These are phyloP conservation scores for Candida hungchunana DNA, from an alignment of 805 yeast genomes.

Conservation along the genomic window DNA sequence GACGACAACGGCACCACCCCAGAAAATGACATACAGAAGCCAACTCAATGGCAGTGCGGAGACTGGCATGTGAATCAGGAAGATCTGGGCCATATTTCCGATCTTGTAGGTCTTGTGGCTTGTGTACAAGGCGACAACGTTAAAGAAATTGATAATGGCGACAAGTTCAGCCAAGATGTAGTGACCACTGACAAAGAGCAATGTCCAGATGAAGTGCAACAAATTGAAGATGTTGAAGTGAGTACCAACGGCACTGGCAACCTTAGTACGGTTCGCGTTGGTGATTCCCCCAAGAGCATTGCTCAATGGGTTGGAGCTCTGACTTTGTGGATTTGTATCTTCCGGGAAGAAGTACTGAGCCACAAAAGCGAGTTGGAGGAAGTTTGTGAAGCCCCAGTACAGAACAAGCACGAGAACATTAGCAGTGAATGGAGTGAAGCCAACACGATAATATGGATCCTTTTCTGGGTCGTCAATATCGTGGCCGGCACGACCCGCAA, in stretches of 20 bases:
- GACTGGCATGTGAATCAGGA: slow-evolving; percentile 59
- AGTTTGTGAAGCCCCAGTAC: slow-evolving; percentile 55
- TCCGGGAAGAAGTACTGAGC: slow-evolving; percentile 39
- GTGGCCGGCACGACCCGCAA: slow-evolving; percentile 50
- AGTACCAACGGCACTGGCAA: slow-evolving; percentile 40
- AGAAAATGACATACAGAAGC: slow-evolving; percentile 68
- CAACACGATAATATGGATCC: slow-evolving; percentile 45
- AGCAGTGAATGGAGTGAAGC: slow-evolving; percentile 70
- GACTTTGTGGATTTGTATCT: slow-evolving; percentile 21
- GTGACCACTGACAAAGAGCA: slow-evolving; percentile 54
- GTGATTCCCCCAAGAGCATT: slow-evolving; percentile 19
- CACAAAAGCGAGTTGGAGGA: slow-evolving; percentile 50
- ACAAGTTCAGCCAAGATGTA: slow-evolving; percentile 58
- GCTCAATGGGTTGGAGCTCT: slow-evolving; percentile 35
- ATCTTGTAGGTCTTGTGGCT: slow-evolving; percentile 55
- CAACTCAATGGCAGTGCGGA: slow-evolving; percentile 72
- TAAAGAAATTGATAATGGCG: slow-evolving; percentile 54
- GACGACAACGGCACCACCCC: slow-evolving; percentile 77
- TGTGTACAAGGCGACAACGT: slow-evolving; percentile 47
- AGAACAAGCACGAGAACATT: slow-evolving; percentile 42
- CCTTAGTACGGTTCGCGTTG: slow-evolving; percentile 20
- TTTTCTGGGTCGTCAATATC: slow-evolving; percentile 33
- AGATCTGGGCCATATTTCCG: slow-evolving; percentile 47
- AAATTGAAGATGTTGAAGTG: slow-evolving; percentile 64
- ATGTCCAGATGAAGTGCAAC: slow-evolving; percentile 58